phyloP scores from a whole-genome alignment of 208 protist genomes.

The Trypanosoma scelopori region DNA sequence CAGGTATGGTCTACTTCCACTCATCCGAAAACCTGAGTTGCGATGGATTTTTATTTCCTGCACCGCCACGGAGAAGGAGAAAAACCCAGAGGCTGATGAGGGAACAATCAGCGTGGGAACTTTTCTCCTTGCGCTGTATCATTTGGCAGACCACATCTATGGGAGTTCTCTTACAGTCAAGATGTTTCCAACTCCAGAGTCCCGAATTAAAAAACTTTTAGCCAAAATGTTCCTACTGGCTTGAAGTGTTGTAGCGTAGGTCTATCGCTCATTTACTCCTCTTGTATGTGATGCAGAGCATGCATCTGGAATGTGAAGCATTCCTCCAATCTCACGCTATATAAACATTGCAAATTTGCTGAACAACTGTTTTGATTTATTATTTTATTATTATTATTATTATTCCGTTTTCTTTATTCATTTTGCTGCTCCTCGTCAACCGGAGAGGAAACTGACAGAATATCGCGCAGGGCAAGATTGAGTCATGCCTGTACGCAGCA shows the following conservation, averaged over 20 bases:
- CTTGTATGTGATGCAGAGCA: not conserved
- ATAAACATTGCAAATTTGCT: not conserved
- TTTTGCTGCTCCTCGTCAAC: conserved; percentile 7
- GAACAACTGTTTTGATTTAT: too few relatives aligned
- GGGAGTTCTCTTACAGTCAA: conserved; percentile 32
- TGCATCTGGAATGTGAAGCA: not conserved
- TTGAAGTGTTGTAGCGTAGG: not conserved
- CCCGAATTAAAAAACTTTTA: conserved; percentile 56
- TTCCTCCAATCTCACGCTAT: not conserved
- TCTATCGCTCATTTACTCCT: not conserved
- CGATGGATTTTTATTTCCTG: conserved; percentile 49
- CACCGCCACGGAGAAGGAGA: conserved; percentile 19
- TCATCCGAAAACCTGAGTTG: conserved; percentile 43
- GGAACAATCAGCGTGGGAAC: conserved; percentile 32
- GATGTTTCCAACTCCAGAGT: conserved; percentile 45
- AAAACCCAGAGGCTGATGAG: conserved; percentile 14
- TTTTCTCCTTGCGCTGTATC: conserved; percentile 46
- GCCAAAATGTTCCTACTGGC: conserved; percentile 66
- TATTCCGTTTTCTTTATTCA: not conserved
- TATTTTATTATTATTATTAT: too few relatives aligned
- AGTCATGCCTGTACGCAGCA: conserved; percentile 22
- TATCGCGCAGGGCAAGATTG: not conserved
- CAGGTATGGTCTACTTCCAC: conserved; percentile 42
- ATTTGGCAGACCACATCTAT: conserved; percentile 62
- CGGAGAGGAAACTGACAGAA: not conserved